phyloP scores from a whole-genome alignment of 129 eudicot genomes.

The Helianthus annuus region DNA sequence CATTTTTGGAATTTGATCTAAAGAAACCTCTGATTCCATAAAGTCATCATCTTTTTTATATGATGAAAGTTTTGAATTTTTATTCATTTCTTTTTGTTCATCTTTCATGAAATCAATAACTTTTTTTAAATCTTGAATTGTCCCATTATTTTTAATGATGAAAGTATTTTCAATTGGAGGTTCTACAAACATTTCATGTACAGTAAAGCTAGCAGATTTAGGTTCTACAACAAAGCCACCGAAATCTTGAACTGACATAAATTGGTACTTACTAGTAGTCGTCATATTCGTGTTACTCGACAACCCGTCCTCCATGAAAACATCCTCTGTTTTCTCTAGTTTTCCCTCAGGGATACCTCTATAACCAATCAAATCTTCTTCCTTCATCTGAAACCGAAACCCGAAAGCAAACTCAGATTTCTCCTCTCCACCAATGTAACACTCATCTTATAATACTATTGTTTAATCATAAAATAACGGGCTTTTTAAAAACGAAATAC shows the following conservation, averaged over 20 bases:
- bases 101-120: not conserved
- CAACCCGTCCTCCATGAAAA: slow-evolving; percentile 29
- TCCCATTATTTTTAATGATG: slow-evolving; percentile 7
- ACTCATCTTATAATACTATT: too few species aligned
- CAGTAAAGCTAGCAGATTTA: slow-evolving; percentile 45
- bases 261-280: slow-evolving; percentile 51
- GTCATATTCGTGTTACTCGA: not conserved
- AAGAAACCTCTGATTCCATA: slow-evolving; percentile 26
- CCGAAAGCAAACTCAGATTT: slow-evolving; percentile 40
- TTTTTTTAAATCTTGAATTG: slow-evolving; percentile 14
- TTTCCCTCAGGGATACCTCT: slow-evolving; percentile 19
- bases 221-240: slow-evolving; percentile 56
- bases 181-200: slow-evolving; percentile 59
- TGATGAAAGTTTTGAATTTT: slow-evolving; percentile 24
- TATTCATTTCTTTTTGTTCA: slow-evolving; percentile 17
- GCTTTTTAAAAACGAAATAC: too few species aligned
- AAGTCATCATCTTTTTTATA: slow-evolving; percentile 16
- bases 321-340: slow-evolving; percentile 41
- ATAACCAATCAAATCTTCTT: slow-evolving; percentile 31
- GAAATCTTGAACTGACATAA: slow-evolving; percentile 44
- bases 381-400: slow-evolving; percentile 32
- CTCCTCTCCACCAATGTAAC: slow-evolving; percentile 41
- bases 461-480: too few species aligned
- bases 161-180: slow-evolving; percentile 28
- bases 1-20: not conserved